These are phyloP conservation scores for Naematelia encephala DNA, from an alignment of 768 basidiomycete species.

Conservation along the genomic window DNA sequence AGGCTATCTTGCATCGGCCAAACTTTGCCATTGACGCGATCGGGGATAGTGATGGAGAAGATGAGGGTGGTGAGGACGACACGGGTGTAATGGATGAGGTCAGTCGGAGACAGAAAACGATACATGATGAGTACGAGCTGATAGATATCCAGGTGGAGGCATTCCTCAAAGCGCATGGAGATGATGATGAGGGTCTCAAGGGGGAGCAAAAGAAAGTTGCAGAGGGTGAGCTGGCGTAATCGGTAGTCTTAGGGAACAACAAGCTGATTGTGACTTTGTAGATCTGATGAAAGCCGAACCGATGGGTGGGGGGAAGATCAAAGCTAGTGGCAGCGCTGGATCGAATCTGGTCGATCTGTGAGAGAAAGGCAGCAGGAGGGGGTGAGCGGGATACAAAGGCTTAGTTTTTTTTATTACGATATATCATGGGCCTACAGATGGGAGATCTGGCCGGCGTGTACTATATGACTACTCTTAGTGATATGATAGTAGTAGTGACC, in stretches of 20 bases:
- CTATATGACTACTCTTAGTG: background rate
- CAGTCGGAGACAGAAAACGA: constrained; percentile 38
- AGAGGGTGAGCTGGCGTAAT: constrained; percentile 43
- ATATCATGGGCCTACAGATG: too few relatives aligned
- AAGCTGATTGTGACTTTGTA: background rate
- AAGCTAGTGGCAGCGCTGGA: background rate
- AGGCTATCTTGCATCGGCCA: constrained; percentile 83
- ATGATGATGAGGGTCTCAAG: constrained; percentile 49
- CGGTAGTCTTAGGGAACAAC: too few relatives aligned
- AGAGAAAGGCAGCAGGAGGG: too few relatives aligned
- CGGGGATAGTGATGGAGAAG: constrained; percentile 73
- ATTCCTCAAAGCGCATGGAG: constrained; percentile 83
- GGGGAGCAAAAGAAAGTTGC: constrained; percentile 51
- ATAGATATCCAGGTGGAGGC: constrained; percentile 68
- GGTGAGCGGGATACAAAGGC: too few relatives aligned
- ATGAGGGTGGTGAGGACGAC: constrained; percentile 62
- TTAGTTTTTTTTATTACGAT: too few relatives aligned
- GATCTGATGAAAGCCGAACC: constrained; percentile 13
- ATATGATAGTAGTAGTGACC: too few relatives aligned
- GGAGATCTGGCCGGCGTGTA: background rate
- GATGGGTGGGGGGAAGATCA: constrained; percentile 5
- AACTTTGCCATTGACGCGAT: constrained; percentile 97
- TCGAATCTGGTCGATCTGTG: constrained; percentile 1
- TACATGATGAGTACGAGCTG: background rate
- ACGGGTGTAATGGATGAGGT: constrained; percentile 88